Base-by-base conservation (phyloP, 1,284 basidiomycete species). In the Schizophyllum amplum region DNA sequence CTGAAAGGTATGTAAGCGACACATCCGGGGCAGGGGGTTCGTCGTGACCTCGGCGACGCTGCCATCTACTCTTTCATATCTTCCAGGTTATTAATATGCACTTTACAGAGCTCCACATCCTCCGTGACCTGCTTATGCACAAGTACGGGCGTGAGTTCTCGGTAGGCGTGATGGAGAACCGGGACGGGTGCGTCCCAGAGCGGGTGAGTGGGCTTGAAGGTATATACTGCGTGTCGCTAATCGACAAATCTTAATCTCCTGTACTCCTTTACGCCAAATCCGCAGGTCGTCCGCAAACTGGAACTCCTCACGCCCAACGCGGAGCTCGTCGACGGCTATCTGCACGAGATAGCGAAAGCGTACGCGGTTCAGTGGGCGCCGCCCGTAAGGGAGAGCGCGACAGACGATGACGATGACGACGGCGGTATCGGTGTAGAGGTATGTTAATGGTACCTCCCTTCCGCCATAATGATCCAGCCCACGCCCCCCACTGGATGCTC, bases 71-170 rank as follows among this genome's bases (percentile, higher is more conserved):
- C 55, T n/a, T 47, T 27, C 5, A n/a, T 24, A 24, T 4, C 27
- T 54, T n/a, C n/a, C 51, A 47, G 50, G n/a, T n/a, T n/a, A n/a
- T n/a, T n/a, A n/a, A n/a, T n/a, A n/a, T 9, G 26, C 54, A 42
- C 46, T 52, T 49, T 26, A 57, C 69, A 87, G 96, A 99, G 70
- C 81, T 99, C 33, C 92, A 97, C 64, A 76, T 93, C 42, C 74
- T 98, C 47, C 85, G 95, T 48, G 94, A 98, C 68, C 84, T 98
- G 69, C 81, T 99, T 57, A 92, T 96, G 88, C 89, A 94, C 71
- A 97, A 92, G 72, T 95, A 84, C 66, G 91, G 92, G 15, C 81
- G 92, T 21, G 93, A 96, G 22, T 94, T 89, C 66, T 82, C 91
- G 11, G 65, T 82, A 23, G 82, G 79, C 21, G 85, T 88, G 1